Conservation (phyloP, 1,284 basidiomycete species). For the Fomitiporia mediterranea region DNA sequence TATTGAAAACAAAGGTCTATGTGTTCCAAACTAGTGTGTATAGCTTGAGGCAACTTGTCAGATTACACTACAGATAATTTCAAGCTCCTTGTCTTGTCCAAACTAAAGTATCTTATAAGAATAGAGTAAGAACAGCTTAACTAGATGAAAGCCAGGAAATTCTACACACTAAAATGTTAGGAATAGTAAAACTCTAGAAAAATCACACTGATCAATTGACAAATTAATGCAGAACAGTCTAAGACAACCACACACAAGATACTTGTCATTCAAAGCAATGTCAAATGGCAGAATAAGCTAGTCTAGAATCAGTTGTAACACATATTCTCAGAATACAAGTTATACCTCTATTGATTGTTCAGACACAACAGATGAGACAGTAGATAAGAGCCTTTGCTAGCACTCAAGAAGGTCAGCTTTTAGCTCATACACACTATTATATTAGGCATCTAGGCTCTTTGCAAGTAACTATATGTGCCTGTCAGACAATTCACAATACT, state of each 20-base stretch:
- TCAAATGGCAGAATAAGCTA: slow-evolving; percentile 65
- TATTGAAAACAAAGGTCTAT: slow-evolving; percentile 37
- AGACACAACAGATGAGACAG: slow-evolving; percentile 49
- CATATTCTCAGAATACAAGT: slow-evolving; percentile 10
- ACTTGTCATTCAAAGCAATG: slow-evolving; percentile 58
- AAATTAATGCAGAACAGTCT: too few relatives aligned
- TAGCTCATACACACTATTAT: slow-evolving; percentile 65
- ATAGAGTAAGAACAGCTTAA: not conserved
- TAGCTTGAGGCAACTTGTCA: slow-evolving; percentile 57
- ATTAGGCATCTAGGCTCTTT: slow-evolving; percentile 60
- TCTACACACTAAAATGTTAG: slow-evolving; percentile 49
- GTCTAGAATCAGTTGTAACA: slow-evolving; percentile 7
- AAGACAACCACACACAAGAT: slow-evolving; percentile 43
- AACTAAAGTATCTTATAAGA: slow-evolving; percentile 37
- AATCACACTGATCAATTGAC: too few relatives aligned
- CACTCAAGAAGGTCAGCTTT: slow-evolving; percentile 62
- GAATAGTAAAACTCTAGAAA: slow-evolving; percentile 59
- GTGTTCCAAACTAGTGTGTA: slow-evolving; percentile 46
- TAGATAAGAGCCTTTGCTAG: slow-evolving; percentile 53
- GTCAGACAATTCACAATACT: slow-evolving; percentile 7
- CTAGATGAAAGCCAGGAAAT: not conserved
- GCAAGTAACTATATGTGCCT: slow-evolving; percentile 42
- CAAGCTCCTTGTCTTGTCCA: slow-evolving; percentile 64
- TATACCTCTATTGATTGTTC: slow-evolving; percentile 54
- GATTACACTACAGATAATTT: slow-evolving; percentile 59